Conservation (phyloP, 1,284 basidiomycete species). For the Trichosporon inkin region DNA sequence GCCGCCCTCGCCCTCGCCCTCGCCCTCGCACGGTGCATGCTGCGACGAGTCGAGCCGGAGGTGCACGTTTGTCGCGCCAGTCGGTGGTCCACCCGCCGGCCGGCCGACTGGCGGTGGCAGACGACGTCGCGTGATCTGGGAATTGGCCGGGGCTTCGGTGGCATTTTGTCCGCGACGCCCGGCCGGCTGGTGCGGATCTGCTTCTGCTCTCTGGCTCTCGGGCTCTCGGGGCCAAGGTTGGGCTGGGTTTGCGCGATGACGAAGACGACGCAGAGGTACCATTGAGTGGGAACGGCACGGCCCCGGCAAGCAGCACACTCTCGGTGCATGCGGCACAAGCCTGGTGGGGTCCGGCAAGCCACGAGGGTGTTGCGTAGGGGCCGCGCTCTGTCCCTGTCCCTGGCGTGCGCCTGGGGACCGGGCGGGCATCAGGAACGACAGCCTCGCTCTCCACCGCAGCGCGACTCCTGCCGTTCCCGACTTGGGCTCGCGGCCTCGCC, state of each 20-base stretch:
- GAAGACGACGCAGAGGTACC: not conserved
- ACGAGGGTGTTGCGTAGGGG: not conserved
- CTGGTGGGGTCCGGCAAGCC: not conserved
- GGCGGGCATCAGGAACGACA: not conserved
- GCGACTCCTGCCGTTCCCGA: constrained; percentile 7
- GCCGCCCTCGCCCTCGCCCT: too few relatives aligned
- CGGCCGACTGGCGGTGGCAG: too few relatives aligned
- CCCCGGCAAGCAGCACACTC: not conserved
- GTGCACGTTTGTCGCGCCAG: too few relatives aligned
- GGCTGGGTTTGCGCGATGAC: not conserved
- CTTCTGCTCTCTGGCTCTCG: too few relatives aligned
- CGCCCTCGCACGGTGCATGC: too few relatives aligned
- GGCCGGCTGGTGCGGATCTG: too few relatives aligned
- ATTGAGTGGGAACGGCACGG: not conserved
- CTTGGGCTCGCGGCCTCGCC: not conserved
- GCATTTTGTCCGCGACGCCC: not conserved
- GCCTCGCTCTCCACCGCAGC: not conserved
- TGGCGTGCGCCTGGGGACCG: not conserved
- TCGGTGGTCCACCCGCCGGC: too few relatives aligned
- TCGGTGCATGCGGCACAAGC: too few relatives aligned
- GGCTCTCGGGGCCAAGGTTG: not conserved
- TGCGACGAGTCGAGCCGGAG: too few relatives aligned
- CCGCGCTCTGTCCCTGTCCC: too few relatives aligned
- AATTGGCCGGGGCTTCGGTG: not conserved
- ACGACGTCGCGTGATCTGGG: not conserved